Evolutionary conservation across 352 stramenopile species (phyloP).

Genomic region (Pythium rishiriense): DNA sequence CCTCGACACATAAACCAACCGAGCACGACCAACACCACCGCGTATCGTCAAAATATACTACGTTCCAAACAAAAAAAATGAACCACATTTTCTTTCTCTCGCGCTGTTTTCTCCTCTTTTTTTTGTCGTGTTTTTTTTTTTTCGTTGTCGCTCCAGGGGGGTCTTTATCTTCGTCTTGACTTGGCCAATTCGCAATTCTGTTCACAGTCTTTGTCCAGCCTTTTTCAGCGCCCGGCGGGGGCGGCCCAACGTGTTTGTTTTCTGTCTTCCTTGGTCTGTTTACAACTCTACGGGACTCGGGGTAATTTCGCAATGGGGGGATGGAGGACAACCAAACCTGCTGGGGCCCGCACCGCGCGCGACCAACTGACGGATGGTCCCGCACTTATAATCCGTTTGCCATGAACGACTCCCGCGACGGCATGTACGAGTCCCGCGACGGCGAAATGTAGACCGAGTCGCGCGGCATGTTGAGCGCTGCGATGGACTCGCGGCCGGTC

Average conservation of each 20-base stretch:
- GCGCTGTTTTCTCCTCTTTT: constrained; percentile 4
- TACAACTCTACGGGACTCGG: constrained; percentile 14
- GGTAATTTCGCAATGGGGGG: background rate
- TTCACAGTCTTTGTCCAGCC: background rate
- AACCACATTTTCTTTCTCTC: constrained; percentile 14
- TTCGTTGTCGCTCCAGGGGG: background rate
- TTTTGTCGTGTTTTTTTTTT: constrained; percentile 9
- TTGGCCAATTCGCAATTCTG: constrained; percentile 12
- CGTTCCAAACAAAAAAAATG: constrained; percentile 12
- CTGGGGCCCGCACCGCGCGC: too few relatives aligned
- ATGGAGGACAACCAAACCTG: background rate
- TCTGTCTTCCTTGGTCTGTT: constrained; percentile 1
- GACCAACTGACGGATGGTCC: too few relatives aligned
- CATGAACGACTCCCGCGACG: constrained; percentile 63
- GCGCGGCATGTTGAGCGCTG: constrained; percentile 68
- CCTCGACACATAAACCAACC: constrained; percentile 62
- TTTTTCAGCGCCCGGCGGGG: background rate
- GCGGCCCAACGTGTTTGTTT: background rate
- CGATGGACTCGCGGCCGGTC: constrained; percentile 72
- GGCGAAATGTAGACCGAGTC: constrained; percentile 65
- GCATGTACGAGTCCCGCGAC: constrained; percentile 60
- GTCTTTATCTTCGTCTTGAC: background rate
- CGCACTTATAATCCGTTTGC: constrained; percentile 37
- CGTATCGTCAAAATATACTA: constrained; percentile 23
- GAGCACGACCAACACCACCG: background rate